A percentile compares a stretch with the other conserved stretches of the same genome.
Evolutionary conservation across 169 alveolate genomes (phyloP).

Genomic region (Plasmodium cynomolgi): DNA sequence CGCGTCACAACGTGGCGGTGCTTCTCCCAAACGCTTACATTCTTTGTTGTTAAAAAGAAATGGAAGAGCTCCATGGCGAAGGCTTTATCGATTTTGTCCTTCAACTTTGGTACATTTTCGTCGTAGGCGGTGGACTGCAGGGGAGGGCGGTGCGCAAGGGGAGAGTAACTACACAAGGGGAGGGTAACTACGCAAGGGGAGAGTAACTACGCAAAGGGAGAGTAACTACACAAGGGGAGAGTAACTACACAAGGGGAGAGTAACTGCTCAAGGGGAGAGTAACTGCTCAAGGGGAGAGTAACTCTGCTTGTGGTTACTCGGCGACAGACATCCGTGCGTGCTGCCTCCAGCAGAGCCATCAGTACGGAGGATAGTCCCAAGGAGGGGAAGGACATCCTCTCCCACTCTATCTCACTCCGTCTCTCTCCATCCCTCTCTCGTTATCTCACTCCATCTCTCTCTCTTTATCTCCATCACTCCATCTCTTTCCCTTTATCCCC

Average conservation of each 20-base stretch:
- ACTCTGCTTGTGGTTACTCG: not conserved
- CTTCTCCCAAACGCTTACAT: not conserved
- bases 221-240: too few species aligned
- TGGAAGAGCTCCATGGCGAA: conserved; percentile 57
- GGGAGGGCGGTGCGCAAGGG: not conserved
- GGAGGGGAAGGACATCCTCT: too few species aligned
- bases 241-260: too few species aligned
- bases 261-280: not conserved
- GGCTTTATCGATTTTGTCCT: conserved; percentile 37
- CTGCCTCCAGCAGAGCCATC: not conserved
- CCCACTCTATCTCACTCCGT: too few species aligned
- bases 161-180: too few species aligned
- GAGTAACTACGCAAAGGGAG: too few species aligned
- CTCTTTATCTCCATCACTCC: too few species aligned
- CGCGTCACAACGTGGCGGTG: not conserved
- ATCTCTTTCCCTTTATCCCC: too few species aligned
- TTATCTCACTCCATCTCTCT: too few species aligned
- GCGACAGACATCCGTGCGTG: not conserved
- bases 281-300: not conserved
- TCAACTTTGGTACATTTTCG: conserved; percentile 32
- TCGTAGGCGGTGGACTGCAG: conserved; percentile 2
- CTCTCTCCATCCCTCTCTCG: too few species aligned
- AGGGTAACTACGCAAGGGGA: too few species aligned
- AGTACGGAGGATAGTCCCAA: not conserved
- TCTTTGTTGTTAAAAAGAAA: conserved; percentile 35